Evolutionary conservation across 1,284 basidiomycete species (phyloP).

Genomic region (Heterobasidion occidentale): DNA sequence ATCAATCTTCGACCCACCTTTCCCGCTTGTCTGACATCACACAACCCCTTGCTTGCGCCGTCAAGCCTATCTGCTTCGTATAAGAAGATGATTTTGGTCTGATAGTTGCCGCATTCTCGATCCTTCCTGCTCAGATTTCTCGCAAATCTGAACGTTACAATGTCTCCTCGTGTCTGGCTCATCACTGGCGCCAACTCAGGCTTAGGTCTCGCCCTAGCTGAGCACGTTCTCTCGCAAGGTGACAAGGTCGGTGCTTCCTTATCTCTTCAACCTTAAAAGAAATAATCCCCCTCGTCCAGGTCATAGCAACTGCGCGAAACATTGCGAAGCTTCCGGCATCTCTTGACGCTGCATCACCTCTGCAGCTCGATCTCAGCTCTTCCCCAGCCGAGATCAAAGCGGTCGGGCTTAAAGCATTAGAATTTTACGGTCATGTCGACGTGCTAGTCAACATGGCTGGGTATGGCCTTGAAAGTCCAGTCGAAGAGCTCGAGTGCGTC

Average conservation of each 20-base stretch:
- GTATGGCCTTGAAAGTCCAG: constrained; percentile 15
- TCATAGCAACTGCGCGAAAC: constrained; percentile 18
- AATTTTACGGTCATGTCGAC: constrained; percentile 10
- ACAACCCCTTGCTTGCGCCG: too few species aligned
- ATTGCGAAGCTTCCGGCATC: constrained; percentile 13
- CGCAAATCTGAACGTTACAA: neutral
- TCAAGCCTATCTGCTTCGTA: too few species aligned
- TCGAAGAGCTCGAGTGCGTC: constrained; percentile 21
- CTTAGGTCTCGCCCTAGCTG: constrained; percentile 18
- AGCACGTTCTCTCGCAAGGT: constrained; percentile 17
- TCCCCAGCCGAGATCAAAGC: constrained; percentile 15
- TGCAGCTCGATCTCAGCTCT: constrained; percentile 17
- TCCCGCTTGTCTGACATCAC: too few species aligned
- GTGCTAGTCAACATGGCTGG: constrained; percentile 19
- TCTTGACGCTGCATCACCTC: constrained; percentile 14
- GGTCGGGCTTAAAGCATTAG: constrained; percentile 12
- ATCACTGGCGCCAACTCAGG: constrained; percentile 24
- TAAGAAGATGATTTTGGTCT: too few species aligned
- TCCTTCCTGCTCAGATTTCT: too few species aligned
- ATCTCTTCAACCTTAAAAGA: neutral
- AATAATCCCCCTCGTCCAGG: constrained; percentile 10
- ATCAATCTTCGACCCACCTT: too few species aligned
- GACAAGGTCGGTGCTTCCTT: constrained; percentile 13
- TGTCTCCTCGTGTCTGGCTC: constrained; percentile 16
- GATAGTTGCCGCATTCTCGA: too few species aligned